These are phyloP conservation scores for Withania somnifera DNA, from an alignment of 305 asterid genomes.

Conservation along the genomic window DNA sequence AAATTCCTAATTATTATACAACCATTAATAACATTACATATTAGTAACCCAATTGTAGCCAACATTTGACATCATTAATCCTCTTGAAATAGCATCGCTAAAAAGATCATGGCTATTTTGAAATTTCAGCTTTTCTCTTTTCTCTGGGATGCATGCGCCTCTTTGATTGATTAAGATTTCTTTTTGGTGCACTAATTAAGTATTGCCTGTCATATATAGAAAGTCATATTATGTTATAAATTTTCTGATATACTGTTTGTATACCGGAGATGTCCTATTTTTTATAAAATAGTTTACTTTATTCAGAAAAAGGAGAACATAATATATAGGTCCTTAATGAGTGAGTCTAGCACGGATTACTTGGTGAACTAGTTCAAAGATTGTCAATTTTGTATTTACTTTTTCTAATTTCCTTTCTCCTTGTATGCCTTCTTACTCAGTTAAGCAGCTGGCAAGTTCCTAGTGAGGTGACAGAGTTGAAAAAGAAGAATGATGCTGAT, in stretches of 20 bases:
- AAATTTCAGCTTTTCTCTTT: too few relatives aligned
- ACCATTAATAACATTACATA: too few relatives aligned
- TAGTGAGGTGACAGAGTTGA: constrained; percentile 60
- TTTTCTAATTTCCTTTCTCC: constrained; percentile 1
- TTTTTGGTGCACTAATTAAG: not conserved
- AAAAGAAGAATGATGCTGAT: constrained; percentile 69
- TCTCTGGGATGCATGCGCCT: too few relatives aligned
- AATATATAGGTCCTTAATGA: not conserved
- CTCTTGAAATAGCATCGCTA: too few relatives aligned
- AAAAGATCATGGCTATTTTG: too few relatives aligned
- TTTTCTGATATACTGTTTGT: not conserved
- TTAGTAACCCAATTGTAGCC: too few relatives aligned
- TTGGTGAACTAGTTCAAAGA: not conserved
- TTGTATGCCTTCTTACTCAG: constrained; percentile 33
- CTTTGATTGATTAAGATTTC: too few relatives aligned
- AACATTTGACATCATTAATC: too few relatives aligned
- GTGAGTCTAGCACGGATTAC: not conserved
- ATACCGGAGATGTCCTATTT: not conserved
- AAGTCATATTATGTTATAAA: not conserved
- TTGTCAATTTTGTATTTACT: not conserved
- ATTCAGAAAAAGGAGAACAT: not conserved
- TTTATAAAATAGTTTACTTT: not conserved
- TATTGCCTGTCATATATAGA: not conserved
- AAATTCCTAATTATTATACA: too few relatives aligned
- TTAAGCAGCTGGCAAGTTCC: constrained; percentile 98